Conservation (phyloP, 2,329 filamentous ascomycete genomes). For the Pestalotiopsis sp. region DNA sequence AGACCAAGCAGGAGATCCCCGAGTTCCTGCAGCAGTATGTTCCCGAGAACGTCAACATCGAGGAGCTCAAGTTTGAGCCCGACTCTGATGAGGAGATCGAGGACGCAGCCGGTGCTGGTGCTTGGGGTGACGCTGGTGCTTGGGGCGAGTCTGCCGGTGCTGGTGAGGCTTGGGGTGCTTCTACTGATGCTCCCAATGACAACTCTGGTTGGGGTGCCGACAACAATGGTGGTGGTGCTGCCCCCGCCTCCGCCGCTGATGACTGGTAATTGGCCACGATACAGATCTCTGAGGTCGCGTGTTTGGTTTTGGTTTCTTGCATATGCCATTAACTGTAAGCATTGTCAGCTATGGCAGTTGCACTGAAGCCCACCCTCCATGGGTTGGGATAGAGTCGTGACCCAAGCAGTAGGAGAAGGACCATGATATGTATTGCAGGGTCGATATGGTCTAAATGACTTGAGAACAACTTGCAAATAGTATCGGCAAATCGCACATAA, state of each 20-base stretch:
- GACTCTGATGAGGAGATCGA: slow-evolving; percentile 55
- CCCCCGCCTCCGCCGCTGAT: not conserved
- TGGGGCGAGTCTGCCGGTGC: slow-evolving; percentile 30
- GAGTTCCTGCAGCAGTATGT: slow-evolving; percentile 74
- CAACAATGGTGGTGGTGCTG: not conserved
- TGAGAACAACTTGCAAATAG: not conserved
- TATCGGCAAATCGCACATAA: not conserved
- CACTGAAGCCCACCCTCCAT: not conserved
- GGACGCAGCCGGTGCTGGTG: slow-evolving; percentile 23
- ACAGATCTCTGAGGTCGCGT: not conserved
- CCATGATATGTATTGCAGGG: not conserved
- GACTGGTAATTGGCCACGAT: not conserved
- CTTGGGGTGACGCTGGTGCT: slow-evolving; percentile 16
- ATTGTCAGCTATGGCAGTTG: not conserved
- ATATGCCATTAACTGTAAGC: not conserved
- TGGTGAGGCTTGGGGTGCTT: slow-evolving; percentile 43
- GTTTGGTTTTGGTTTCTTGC: not conserved
- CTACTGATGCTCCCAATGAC: slow-evolving; percentile 15
- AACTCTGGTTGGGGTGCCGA: slow-evolving; percentile 28
- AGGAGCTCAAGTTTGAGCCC: slow-evolving; percentile 56
- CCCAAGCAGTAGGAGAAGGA: not conserved
- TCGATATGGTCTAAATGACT: not conserved
- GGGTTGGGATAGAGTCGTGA: not conserved
- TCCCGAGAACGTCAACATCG: slow-evolving; percentile 54
- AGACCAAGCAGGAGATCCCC: slow-evolving; percentile 77